Evolutionary conservation across 2,329 filamentous ascomycete genomes (phyloP).

Genomic region (Colletotrichum tropicicola): DNA sequence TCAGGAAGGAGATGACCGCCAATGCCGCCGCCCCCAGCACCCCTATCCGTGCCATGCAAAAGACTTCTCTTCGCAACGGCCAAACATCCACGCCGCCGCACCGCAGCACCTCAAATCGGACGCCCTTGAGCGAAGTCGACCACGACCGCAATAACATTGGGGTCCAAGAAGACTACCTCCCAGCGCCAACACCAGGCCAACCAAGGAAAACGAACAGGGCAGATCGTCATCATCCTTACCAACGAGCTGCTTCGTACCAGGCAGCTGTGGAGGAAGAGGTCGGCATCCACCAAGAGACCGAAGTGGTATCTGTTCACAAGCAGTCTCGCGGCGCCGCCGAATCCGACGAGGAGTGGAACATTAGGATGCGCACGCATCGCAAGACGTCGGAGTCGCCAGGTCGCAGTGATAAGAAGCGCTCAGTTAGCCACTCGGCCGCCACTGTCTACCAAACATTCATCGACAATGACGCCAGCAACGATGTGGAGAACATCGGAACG

Average conservation of each 20-base stretch:
- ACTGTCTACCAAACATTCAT: conserved; percentile 68
- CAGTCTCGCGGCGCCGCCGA: conserved; percentile 71
- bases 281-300: conserved; percentile 64
- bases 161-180: conserved; percentile 89
- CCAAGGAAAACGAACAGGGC: conserved; percentile 87
- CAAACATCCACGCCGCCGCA: conserved; percentile 84
- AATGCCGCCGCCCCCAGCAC: conserved; percentile 64
- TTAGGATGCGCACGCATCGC: conserved; percentile 76
- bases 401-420: conserved; percentile 71
- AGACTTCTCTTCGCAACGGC: conserved; percentile 67
- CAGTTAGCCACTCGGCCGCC: conserved; percentile 80
- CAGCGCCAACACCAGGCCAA: conserved; percentile 94
- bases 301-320: conserved; percentile 69
- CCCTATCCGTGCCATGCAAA: conserved; percentile 69
- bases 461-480: conserved; percentile 74
- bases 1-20: conserved; percentile 66
- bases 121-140: conserved; percentile 93
- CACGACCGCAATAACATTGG: conserved; percentile 75
- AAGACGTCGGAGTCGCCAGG: conserved; percentile 72
- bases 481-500: conserved; percentile 75
- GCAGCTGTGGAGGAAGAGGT: conserved; percentile 58
- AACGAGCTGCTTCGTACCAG: conserved; percentile 61
- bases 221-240: conserved; percentile 80
- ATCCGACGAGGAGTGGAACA: conserved; percentile 83
- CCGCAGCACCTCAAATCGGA: conserved; percentile 76